Base-by-base conservation (phyloP, 2,329 filamentous ascomycete species). In the Claviceps sp. region DNA sequence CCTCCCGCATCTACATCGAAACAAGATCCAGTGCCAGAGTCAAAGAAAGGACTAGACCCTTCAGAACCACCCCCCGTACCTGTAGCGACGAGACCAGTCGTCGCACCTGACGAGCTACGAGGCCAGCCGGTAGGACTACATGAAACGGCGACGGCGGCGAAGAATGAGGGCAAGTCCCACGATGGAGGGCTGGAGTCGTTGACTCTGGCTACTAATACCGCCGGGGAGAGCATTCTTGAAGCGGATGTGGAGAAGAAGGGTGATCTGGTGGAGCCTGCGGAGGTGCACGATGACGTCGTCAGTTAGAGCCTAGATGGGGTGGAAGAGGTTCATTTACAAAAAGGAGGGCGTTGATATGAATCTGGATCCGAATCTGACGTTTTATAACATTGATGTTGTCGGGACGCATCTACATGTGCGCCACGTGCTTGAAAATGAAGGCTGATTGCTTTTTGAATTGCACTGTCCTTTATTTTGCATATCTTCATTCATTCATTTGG, bases 211-310 rank as follows among this genome's bases (percentile, higher is more conserved):
- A 60, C 66, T 11, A 72, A 74, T 55, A 68, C 62, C 49, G 71
- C 71, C 6, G 71, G 71, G 2, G 71, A 73, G 59, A 65, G 66
- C 36, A 61, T 74, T n/a, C 56, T 71, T 9, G 64, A 69, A 53
- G 66, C 68, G 2, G 61, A 62, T 23, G 55, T 73, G 13, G 58
- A 66, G 50, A 65, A 68, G 57, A 62, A 63, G 43, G 64, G 61
- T 34, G 64, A 61, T 17, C 50, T 61, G 52, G 57, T 69, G 47
- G 61, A 71, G 54, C 66, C 68, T 13, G 59, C 66, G 37, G 60
- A 62, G 23, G 64, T 66, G 6, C 60, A 67, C 48, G 67, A 71
- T 22, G 60, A 64, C 49, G 61, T 63, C 5, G 63, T 64, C 58
- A 51, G 59, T 47, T 65, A 57, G 57, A 53, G 20, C 26, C 37